Evolutionary conservation across 257 asterid genomes (phyloP).

Genomic region (Sherardia arvensis): DNA sequence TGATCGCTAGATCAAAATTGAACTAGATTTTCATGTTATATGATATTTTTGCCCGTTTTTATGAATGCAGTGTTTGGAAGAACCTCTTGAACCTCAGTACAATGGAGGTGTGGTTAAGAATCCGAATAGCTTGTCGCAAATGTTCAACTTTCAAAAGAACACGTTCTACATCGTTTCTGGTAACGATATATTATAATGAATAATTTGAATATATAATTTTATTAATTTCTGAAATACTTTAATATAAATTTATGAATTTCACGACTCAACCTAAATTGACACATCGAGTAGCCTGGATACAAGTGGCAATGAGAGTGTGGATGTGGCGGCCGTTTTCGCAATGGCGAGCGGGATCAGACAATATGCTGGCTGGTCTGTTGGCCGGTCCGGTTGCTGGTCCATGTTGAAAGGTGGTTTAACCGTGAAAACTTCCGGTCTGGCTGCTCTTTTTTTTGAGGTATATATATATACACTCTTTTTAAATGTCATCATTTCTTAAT

Average conservation of each 20-base stretch:
- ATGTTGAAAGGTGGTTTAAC: slow-evolving; percentile 47
- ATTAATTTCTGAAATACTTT: too few species aligned
- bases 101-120: neutral
- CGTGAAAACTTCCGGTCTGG: slow-evolving; percentile 31
- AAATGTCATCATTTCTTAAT: neutral
- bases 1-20: neutral
- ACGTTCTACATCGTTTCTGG: neutral
- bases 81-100: neutral
- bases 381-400: slow-evolving; percentile 45
- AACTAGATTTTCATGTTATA: too few species aligned
- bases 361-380: slow-evolving; percentile 38
- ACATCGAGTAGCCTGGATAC: neutral
- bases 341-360: slow-evolving; percentile 16
- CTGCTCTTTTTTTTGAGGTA: slow-evolving; percentile 45
- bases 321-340: slow-evolving; percentile 15
- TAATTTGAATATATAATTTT: too few species aligned
- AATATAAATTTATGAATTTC: too few species aligned
- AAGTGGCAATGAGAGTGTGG: neutral
- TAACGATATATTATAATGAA: too few species aligned
- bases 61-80: neutral
- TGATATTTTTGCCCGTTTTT: too few species aligned
- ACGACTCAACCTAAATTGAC: too few species aligned
- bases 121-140: neutral
- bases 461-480: too few species aligned
- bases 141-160: neutral